Evolutionary conservation across 495 filamentous ascomycete species (phyloP), one percentile per base, ranked within the genome.

Genomic region (Penicillium tannophilum): DNA sequence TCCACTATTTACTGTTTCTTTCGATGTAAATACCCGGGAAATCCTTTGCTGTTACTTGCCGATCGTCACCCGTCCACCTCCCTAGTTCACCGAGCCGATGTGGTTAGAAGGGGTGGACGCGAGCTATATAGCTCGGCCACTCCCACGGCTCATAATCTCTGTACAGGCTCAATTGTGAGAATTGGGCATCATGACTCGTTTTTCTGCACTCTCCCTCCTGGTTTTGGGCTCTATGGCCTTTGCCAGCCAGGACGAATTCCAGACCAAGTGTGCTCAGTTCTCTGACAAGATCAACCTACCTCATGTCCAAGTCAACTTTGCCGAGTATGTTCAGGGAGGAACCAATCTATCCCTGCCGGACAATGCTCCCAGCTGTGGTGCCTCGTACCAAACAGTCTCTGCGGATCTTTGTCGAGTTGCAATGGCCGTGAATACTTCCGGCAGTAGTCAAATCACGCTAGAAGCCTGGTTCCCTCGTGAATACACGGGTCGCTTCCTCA

Each of bases 401-500:
- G 69, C 70, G 1, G 78, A 88, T 60, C 28, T 83, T 0, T 88
- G 86, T 63, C 83, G 86, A 14, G 65, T 87, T 33, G 78, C 80
- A 16, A 77, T 88, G 63, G 75, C 73, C 33, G 79, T 88, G 9
- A 57, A 76, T 1, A 87, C 85, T 0, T 85, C 82, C 20, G 66
- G 76, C 50, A 71, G 68, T 45, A 84, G 81, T 23, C 73, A 79
- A 30, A 81, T 87, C 42, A 80, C 73, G 3, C 68, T 86, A 42
- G 84, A 87, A 65, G 72, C 80, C 16, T 88, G 84, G 83, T 71
- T 88, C 23, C 86, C 86, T 30, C 44, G 72, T 6, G 61, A 77
- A 12, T 86, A 79, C 61, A 75, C 70, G 28, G 78, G 79, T 8
- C 75, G 82, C 6, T 81, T 85, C 60, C 46, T 85, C 43, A 73